Percentiles rank a stretch among this genome's conserved stretches.
These are phyloP conservation scores for Pleurotus djamor DNA, from an alignment of 768 basidiomycete species.

Conservation along the genomic window DNA sequence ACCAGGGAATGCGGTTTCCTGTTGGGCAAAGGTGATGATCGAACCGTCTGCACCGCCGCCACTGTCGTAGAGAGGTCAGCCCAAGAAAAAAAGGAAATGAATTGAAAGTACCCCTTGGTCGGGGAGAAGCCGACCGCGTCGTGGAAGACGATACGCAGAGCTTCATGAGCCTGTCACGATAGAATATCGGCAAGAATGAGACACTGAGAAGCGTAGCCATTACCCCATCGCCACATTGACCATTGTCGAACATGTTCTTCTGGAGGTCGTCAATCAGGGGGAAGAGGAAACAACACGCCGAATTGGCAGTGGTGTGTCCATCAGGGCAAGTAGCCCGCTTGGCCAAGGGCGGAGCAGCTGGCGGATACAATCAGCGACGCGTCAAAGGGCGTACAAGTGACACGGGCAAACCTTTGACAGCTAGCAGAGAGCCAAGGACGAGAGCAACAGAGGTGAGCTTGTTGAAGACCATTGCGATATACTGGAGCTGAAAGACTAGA, in stretches of 20 bases:
- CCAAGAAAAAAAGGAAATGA: neutral
- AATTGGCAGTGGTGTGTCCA: constrained; percentile 22
- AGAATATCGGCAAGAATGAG: neutral
- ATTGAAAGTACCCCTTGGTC: constrained; percentile 13
- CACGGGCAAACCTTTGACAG: neutral
- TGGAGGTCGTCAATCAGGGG: constrained; percentile 19
- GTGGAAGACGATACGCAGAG: constrained; percentile 34
- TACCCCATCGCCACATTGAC: constrained; percentile 26
- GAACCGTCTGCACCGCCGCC: constrained; percentile 51
- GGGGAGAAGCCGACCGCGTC: constrained; percentile 42
- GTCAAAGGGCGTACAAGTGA: neutral
- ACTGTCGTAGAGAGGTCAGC: constrained; percentile 13
- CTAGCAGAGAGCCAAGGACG: neutral
- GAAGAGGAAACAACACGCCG: constrained; percentile 23
- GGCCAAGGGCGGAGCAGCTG: neutral
- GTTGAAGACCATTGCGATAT: neutral
- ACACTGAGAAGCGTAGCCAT: neutral
- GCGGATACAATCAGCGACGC: neutral
- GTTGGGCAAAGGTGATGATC: constrained; percentile 39
- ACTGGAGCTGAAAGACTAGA: neutral
- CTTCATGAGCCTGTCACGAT: constrained; percentile 17
- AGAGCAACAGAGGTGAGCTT: constrained; percentile 1
- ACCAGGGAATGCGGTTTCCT: constrained; percentile 38
- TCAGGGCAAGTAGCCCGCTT: constrained; percentile 24
- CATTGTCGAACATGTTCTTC: constrained; percentile 21